These are phyloP conservation scores for Eucalyptus tenuipes DNA, from an alignment of 345 rosid species.

Conservation along the genomic window DNA sequence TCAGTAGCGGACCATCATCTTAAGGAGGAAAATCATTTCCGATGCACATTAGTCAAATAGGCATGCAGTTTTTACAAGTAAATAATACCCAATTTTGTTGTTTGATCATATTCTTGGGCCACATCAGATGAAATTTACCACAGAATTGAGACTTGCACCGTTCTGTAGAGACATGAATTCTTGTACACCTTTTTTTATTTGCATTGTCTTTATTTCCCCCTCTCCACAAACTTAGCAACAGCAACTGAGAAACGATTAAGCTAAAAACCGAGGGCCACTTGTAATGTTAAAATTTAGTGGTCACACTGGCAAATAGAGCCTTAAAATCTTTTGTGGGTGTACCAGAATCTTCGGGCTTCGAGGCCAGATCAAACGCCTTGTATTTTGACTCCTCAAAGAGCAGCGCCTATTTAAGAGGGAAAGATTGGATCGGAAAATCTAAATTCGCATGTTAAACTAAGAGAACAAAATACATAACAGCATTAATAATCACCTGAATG, in stretches of 20 bases:
- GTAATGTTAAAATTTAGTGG: constrained; percentile 41
- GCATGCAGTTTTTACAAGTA: background rate
- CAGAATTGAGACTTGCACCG: background rate
- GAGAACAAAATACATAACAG: background rate
- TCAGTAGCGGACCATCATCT: background rate
- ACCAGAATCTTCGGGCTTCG: constrained; percentile 79
- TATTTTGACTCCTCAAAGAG: constrained; percentile 61
- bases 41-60: background rate
- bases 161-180: background rate
- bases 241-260: background rate
- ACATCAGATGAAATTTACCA: background rate
- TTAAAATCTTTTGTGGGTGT: constrained; percentile 85
- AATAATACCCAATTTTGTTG: background rate
- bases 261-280: background rate
- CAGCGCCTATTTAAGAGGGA: constrained; percentile 40
- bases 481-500: constrained; percentile 36
- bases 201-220: background rate
- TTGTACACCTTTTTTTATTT: background rate
- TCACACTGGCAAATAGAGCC: constrained; percentile 62
- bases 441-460: background rate
- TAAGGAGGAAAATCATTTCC: background rate
- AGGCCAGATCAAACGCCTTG: constrained; percentile 89
- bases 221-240: background rate
- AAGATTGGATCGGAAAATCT: background rate
- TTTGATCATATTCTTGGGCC: background rate